A percentile compares a stretch with the other conserved stretches of the same genome.
Conservation (phyloP, 2,329 filamentous ascomycete species). For the Penicillium sp. region DNA sequence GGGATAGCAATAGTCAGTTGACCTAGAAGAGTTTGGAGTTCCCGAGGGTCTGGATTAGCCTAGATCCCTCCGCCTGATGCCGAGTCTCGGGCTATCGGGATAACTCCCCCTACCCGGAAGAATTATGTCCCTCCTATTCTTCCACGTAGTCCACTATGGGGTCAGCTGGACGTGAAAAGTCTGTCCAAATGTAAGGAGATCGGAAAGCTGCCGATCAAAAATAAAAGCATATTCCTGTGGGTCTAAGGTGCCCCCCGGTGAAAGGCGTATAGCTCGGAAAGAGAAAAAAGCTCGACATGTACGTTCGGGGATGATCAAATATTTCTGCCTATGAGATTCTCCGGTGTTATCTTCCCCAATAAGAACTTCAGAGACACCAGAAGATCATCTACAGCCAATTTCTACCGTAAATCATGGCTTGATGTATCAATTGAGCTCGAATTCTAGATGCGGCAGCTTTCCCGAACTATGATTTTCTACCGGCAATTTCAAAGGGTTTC, state of each 20-base stretch:
- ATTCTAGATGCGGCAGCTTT: background rate
- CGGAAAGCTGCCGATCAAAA: background rate
- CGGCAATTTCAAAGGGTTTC: no score
- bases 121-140: background rate
- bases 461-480: no score
- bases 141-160: background rate
- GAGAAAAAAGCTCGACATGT: background rate
- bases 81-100: background rate
- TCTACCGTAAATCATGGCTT: background rate
- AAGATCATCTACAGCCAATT: background rate
- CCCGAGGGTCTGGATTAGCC: background rate
- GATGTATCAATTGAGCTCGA: background rate
- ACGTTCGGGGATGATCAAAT: background rate
- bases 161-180: background rate
- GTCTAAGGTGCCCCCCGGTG: background rate
- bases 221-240: background rate
- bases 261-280: background rate
- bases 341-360: background rate
- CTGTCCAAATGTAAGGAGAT: background rate
- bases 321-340: background rate
- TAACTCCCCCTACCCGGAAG: background rate
- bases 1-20: background rate
- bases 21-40: background rate
- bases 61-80: background rate
- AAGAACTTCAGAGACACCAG: background rate